Conservation (phyloP, 768 basidiomycete genomes). For the Mycena rosella region DNA sequence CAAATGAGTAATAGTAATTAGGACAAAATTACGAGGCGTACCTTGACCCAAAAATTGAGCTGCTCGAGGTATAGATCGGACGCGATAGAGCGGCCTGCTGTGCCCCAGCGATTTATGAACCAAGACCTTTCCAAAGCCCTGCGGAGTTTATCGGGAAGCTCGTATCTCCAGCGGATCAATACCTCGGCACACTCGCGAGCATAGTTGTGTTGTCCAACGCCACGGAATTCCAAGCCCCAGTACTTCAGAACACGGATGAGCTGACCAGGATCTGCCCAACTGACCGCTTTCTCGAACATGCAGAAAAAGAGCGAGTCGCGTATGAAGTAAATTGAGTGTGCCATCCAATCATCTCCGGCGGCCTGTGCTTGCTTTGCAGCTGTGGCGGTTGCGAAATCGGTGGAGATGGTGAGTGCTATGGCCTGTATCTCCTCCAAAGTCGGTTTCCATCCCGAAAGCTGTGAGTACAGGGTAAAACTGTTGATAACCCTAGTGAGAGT, state of each 20-base stretch:
- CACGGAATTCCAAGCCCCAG: constrained; percentile 45
- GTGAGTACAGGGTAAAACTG: constrained; percentile 20
- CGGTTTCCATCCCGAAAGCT: constrained; percentile 26
- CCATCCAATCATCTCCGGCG: constrained; percentile 28
- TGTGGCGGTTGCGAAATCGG: constrained; percentile 16
- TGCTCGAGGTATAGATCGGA: constrained; percentile 49
- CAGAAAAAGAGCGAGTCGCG: constrained; percentile 46
- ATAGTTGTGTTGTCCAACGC: constrained; percentile 50
- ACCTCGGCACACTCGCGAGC: constrained; percentile 45
- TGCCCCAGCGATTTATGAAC: constrained; percentile 46
- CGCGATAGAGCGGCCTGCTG: constrained; percentile 41
- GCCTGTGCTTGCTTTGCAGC: constrained; percentile 24
- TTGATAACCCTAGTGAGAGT: constrained; percentile 27
- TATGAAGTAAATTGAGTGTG: constrained; percentile 45
- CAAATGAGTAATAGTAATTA: not conserved
- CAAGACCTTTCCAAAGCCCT: constrained; percentile 39
- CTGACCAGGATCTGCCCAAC: constrained; percentile 46
- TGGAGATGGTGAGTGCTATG: constrained; percentile 15
- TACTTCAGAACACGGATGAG: constrained; percentile 44
- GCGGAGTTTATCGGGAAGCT: constrained; percentile 30
- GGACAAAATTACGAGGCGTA: constrained; percentile 20
- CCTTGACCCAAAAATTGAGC: constrained; percentile 46
- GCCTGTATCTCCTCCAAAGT: constrained; percentile 13
- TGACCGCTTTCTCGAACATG: constrained; percentile 47
- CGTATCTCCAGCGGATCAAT: constrained; percentile 39